A percentile compares a stretch with the other conserved stretches of the same genome.
These are phyloP conservation scores for Capsella rubella DNA, from an alignment of 441 rosid species.

Conservation along the genomic window DNA sequence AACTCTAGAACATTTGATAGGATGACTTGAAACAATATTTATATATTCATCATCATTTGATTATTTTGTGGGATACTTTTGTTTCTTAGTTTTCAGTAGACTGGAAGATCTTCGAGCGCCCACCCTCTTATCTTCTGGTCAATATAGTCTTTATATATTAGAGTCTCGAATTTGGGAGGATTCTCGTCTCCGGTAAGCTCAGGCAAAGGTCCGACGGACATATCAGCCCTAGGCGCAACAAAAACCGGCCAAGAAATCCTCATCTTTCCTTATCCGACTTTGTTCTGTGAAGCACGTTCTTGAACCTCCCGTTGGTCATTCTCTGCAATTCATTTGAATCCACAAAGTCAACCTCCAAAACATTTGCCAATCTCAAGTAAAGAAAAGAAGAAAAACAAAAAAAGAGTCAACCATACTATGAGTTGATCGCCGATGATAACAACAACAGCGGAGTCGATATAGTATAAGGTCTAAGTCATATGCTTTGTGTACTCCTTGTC, in stretches of 20 bases:
- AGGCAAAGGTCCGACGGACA: conserved; percentile 54
- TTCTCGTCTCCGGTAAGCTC: conserved; percentile 46
- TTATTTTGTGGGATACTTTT: too few relatives aligned
- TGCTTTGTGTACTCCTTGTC: conserved; percentile 62
- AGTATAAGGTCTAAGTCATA: conserved; percentile 51
- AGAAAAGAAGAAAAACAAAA: neutral
- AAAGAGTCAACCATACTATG: conserved; percentile 28
- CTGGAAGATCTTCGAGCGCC: conserved; percentile 11
- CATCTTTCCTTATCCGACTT: conserved; percentile 47
- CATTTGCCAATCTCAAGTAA: neutral
- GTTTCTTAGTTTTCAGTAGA: neutral
- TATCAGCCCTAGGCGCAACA: conserved; percentile 50
- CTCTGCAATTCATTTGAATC: conserved; percentile 44
- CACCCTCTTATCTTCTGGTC: conserved; percentile 44
- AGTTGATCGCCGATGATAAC: conserved; percentile 74
- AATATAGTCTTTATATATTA: conserved; percentile 55
- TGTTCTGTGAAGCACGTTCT: conserved; percentile 53
- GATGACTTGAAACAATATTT: neutral
- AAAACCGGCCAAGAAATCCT: conserved; percentile 71
- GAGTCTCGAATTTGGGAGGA: conserved; percentile 61
- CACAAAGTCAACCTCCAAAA: neutral
- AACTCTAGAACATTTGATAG: neutral
- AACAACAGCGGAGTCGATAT: conserved; percentile 63
- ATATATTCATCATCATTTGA: too few relatives aligned
- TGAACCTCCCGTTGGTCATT: conserved; percentile 56